Evolutionary conservation across 345 rosid genomes (phyloP), one percentile per base, ranked within the genome.

Genomic region (Eucalyptus camaldulensis): DNA sequence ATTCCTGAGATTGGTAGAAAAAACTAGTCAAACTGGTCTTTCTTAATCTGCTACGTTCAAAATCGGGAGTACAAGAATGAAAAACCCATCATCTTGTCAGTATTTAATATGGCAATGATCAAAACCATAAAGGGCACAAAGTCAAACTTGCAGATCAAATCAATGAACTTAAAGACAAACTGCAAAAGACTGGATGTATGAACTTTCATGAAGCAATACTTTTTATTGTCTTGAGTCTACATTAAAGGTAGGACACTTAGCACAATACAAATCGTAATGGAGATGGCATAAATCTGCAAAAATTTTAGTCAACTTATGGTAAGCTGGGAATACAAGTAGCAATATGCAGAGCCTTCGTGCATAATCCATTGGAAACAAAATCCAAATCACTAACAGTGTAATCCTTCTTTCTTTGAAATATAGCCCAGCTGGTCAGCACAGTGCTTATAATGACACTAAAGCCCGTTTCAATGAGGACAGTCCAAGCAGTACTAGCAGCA

Each of bases 161-260:
- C 97, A 13, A 96, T 94, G 72, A 95, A 94, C 99, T 95, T 90
- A 93, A 97, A 97, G 85, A 97, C 98, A 90, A 96, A 94, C 98
- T 97, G 95, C 92, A 88, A 91, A 60, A 33, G 27, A 54, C 60
- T 54, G 60, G 60, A 19, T 54, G 60, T 9, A 54, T 21, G 10
- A 54, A 54, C 24, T 54, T 54, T 54, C 60, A 54, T 8, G 16
- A 80, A 6, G 60, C 58, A 19, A 83, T 24, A 33, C n/a, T 85
- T 10, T 13, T 12, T 47, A 53, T 50, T 15, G 1, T 31, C 10
- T 40, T 54, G 25, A n/a, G 22, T 13, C 49, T 17, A 45, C 86
- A 83, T 27, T 22, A 13, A 12, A 60, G 21, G 86, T 8, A 15
- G 44, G 29, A 22, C 45, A 93, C 96, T 93, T 92, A 94, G 96